Percentiles rank a stretch among this genome's conserved stretches.
Evolutionary conservation across 169 alveolate genomes (phyloP).

Genomic region (Cyclospora cayetanensis): DNA sequence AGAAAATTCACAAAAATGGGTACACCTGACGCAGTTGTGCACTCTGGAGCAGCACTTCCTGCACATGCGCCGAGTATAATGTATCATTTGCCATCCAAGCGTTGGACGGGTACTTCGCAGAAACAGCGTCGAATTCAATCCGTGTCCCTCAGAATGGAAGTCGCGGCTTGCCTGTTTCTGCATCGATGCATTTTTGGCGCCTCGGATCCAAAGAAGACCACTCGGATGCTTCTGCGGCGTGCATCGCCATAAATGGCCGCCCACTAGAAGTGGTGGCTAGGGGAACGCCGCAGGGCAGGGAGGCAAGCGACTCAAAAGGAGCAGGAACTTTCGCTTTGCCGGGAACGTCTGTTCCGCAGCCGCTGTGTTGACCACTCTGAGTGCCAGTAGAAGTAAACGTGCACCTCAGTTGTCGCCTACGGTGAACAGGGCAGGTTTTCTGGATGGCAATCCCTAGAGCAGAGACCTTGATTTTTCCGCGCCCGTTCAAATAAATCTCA

Average conservation of each 20-base stretch:
- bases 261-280: conserved; percentile 21
- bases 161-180: not conserved
- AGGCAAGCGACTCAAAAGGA: conserved; percentile 13
- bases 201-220: not conserved
- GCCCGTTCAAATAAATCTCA: conserved; percentile 42
- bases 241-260: conserved; percentile 60
- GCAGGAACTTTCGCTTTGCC: not conserved
- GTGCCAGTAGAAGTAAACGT: too few relatives aligned
- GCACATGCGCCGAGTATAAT: too few relatives aligned
- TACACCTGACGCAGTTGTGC: too few relatives aligned
- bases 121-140: too few relatives aligned
- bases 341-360: not conserved
- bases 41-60: too few relatives aligned
- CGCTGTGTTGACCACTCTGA: not conserved
- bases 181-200: not conserved
- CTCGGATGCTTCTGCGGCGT: not conserved
- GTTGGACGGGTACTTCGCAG: too few relatives aligned
- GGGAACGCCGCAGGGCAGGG: conserved; percentile 46
- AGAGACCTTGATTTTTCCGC: not conserved
- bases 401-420: not conserved
- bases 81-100: too few relatives aligned
- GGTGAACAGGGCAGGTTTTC: conserved; percentile 52
- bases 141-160: too few relatives aligned
- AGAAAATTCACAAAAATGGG: too few relatives aligned
- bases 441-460: conserved; percentile 8